Base-by-base conservation (phyloP, 495 filamentous ascomycete species). In the Viridothelium virens region DNA sequence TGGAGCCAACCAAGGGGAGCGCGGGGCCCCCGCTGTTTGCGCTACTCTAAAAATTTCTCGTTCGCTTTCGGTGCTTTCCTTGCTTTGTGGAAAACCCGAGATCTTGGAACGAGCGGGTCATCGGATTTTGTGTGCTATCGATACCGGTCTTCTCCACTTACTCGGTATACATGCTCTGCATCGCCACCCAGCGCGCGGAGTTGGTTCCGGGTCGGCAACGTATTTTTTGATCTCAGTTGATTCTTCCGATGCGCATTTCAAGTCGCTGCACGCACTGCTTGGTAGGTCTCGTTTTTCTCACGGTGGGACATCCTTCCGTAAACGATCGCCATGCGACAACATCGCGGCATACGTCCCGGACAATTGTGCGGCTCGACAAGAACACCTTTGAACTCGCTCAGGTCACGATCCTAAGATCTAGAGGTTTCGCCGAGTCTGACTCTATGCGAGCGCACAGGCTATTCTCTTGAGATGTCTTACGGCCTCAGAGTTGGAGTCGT, bases 81-180 rank as follows among this genome's bases (percentile, higher is more conserved):
- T 44, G 41, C 7, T 44, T 7, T 44, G 2, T 25, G 5, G n/a
- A 5, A n/a, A 5, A 18, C 48, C 53, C 53, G 31, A 59, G 25
- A 59, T 59, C 53, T 33, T 59, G 53, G 53, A 59, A 59, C 53
- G 53, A 59, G 53, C 53, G 53, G 53, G 53, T 34, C 7, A 59
- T 59, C 53, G 53, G 36, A 59, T 59, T 59, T 18, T 59, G 33
- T 59, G 31, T 3, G 31, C 3, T 36, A 44, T 44, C 41, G 41
- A 44, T 44, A 44, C 41, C 6, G 41, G 7, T 7, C 14, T 14
- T 7, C 14, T 7, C 7, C 41, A 14, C 14, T 44, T 44, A 44
- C 41, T 44, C 41, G 41, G 41, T 36, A 53, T 53, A 12, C 10
- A 18, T 53, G 25, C 9, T 18, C 9, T 18, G 25, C 48, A 7